Evolutionary conservation across 208 protist species (phyloP), one percentile per base, ranked within the genome.

Genomic region (Leishmania braziliensis): DNA sequence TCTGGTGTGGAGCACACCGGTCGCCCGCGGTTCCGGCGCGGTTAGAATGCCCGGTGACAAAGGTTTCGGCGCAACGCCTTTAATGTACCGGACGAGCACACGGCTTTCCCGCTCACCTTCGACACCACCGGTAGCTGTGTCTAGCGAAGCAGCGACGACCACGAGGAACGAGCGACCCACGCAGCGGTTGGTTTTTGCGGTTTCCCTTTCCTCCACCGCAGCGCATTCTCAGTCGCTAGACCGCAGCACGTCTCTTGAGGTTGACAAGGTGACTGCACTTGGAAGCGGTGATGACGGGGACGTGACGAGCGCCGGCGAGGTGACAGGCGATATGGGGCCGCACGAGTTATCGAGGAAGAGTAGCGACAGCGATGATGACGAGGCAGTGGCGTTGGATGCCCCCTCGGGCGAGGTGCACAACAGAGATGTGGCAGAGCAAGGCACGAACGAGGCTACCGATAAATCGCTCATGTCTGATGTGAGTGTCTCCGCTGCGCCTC

Each of bases 1-100:
- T 5, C 73, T 86, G 3, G 82, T 86, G 20, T 86, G 82, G 82
- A 86, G 78, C 73, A 86, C 82, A 51, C 82, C 82, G 0, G 48
- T 50, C 20, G 53, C 77, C 3, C 82, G 82, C 3, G 82, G 82
- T 36, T 75, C 78, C 2, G 82, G 46, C 1, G 46, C 9, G 53
- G 78, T 62, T 3, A 63, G 58, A 18, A 65, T 54, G 29, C n/a
- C 79, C 5, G 39, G 39, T n/a, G 82, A 86, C 39, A 77, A 10
- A 20, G 82, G 66, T 43, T 43, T 79, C 23, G 70, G 74, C 48
- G 73, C 78, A 36, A 86, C 82, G 9, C 82, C 82, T 75, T 48
- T 82, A 48, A 82, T 72, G 29, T 82, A 86, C 56, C 82, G 82
- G 36, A 82, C 82, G 39, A 79, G 74, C 39, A 80, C 82, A 43